Evolutionary conservation across 139 green algal species (phyloP).

Genomic region (Diplosphaera chodatii): DNA sequence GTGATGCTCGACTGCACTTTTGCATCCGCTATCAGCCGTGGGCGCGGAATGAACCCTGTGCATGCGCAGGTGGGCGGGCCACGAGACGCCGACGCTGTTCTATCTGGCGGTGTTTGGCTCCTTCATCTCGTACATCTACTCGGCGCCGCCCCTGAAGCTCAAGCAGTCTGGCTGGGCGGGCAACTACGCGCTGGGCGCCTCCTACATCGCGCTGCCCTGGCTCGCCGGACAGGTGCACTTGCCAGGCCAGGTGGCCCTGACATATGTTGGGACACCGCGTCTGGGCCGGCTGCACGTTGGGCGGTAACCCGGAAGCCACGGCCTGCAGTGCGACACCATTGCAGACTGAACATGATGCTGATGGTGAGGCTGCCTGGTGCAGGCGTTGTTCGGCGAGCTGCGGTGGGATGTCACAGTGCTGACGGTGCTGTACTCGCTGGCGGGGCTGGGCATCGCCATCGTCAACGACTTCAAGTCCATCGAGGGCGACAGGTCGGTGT

Average conservation of each 20-base stretch:
- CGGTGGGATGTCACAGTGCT: conserved; percentile 87
- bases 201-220: conserved; percentile 97
- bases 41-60: too few species aligned
- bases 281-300: too few species aligned
- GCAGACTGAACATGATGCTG: too few species aligned
- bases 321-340: too few species aligned
- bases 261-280: too few species aligned
- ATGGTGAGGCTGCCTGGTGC: too few species aligned
- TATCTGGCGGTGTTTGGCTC: conserved; percentile 82
- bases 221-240: conserved; percentile 84
- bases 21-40: too few species aligned
- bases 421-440: conserved; percentile 95
- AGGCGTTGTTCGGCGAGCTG: conserved; percentile 93
- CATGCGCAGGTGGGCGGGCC: conserved; percentile 42
- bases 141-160: conserved; percentile 94
- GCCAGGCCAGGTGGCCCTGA: too few species aligned
- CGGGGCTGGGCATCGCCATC: conserved; percentile 97
- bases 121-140: conserved; percentile 99
- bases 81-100: conserved; percentile 69
- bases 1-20: too few species aligned
- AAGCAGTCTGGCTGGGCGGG: conserved; percentile 92
- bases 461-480: conserved; percentile 99
- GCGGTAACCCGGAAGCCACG: too few species aligned
- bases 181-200: conserved; percentile 93
- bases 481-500: conserved; percentile 85